Evolutionary conservation across 2,329 filamentous ascomycete genomes (phyloP), one percentile per base, ranked within the genome.

Genomic region (Apiospora malaysiana): DNA sequence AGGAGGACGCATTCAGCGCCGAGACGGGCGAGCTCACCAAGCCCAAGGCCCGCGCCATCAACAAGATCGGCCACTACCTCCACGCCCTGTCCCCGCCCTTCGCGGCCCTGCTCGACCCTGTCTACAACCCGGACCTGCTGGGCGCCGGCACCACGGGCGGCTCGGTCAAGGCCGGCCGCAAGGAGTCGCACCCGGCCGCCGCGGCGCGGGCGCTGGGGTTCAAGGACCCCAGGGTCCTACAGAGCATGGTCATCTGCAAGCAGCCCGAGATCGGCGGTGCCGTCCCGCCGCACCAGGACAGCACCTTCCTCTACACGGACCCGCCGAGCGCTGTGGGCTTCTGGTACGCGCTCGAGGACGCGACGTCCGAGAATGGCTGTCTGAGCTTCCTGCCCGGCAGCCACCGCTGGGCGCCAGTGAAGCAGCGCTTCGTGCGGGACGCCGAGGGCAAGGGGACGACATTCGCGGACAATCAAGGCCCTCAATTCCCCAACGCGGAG

Each of bases 201-300:
- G 90, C 97, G 18, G 94, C 94, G 0, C 84, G 85, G 63, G 87
- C 87, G 10, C 85, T 97, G 14, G 92, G 92, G 2, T 97, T 94
- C 83, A 77, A 75, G 5, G 93, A 97, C 80, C 93, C 95, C 1
- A 86, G 92, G 25, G 89, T 87, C 72, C 85, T 99, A 69, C 96
- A 99, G 85, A 96, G 93, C 80, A 99, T 99, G 96, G 88, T 98
- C 40, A 98, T 99, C 76, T 98, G 94, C 89, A 99, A 99, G 82
- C 95, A 98, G 83, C 95, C 96, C 27, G 94, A 97, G 82, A 98
- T 98, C 69, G 96, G 96, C 40, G 95, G 93, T 27, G 93, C 93
- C 1, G 96, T 98, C 59, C 94, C 93, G 0, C 90, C 94, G 27
- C 96, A 99, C 81, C 95, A 97, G 83, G 95, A 98, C 82, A 94